These are phyloP conservation scores for Pluteus cervinus DNA, from an alignment of 768 basidiomycete species.

Conservation along the genomic window DNA sequence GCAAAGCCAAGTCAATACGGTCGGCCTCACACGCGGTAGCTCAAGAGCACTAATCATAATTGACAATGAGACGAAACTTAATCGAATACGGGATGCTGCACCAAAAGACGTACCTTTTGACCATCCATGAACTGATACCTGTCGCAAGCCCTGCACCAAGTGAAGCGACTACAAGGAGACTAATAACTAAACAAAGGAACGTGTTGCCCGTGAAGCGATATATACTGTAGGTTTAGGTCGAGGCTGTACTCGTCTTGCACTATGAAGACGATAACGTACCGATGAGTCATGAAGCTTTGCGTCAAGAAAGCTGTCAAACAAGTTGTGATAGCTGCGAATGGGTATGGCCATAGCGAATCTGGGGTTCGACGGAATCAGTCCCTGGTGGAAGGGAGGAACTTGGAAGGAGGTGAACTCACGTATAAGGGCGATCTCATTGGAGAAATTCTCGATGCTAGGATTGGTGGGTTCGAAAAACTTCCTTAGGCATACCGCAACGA, in stretches of 20 bases:
- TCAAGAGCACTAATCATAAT: too few relatives aligned
- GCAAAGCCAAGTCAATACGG: too few relatives aligned
- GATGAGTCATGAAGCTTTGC: conserved; percentile 12
- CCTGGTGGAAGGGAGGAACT: neutral
- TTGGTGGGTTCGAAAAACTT: neutral
- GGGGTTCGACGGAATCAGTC: neutral
- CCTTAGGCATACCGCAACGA: neutral
- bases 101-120: too few relatives aligned
- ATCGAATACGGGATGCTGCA: too few relatives aligned
- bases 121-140: too few relatives aligned
- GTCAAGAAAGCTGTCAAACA: conserved; percentile 13
- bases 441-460: conserved; percentile 15
- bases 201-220: neutral
- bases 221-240: neutral
- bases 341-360: conserved; percentile 10
- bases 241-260: conserved; percentile 1
- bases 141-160: too few relatives aligned
- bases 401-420: conserved; percentile 9
- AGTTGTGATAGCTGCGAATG: conserved; percentile 9
- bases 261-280: conserved; percentile 10
- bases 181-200: conserved; percentile 5
- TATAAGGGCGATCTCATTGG: conserved; percentile 9
- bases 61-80: too few relatives aligned
- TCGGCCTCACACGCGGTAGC: too few relatives aligned
- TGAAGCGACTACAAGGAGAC: too few relatives aligned